Conservation (phyloP, 73 alveolate genomes). For the Uronychia setigera region DNA sequence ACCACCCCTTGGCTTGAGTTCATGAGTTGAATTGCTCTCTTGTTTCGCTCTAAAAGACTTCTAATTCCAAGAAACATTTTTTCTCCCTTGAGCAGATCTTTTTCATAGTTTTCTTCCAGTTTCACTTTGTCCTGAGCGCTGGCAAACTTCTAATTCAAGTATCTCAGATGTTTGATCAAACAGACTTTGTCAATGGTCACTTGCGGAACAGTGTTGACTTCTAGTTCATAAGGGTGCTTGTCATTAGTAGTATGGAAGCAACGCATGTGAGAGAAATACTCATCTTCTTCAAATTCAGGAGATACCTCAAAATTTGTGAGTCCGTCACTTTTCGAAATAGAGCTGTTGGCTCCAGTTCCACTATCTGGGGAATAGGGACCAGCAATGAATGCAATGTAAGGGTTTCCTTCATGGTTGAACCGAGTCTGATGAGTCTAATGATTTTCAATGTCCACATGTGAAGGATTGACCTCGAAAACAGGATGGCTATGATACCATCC, state of each 20-base stretch:
- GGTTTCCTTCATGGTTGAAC: conserved; percentile 31
- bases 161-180: not conserved
- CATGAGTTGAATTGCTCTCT: not conserved
- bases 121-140: not conserved
- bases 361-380: conserved; percentile 37
- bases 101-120: not conserved
- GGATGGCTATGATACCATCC: conserved; percentile 74
- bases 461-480: conserved; percentile 44
- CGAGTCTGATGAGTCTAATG: conserved; percentile 29
- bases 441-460: conserved; percentile 52
- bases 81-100: not conserved
- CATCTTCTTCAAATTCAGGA: not conserved
- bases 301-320: not conserved
- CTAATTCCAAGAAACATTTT: not conserved
- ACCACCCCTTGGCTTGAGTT: not conserved
- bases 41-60: not conserved
- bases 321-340: not conserved
- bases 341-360: not conserved
- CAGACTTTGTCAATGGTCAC: not conserved
- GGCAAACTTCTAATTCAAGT: not conserved
- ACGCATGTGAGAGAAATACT: not conserved
- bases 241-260: conserved; percentile 13
- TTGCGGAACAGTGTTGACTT: conserved; percentile 4
- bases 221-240: conserved; percentile 18
- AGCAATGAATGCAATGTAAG: conserved; percentile 43